Percentiles rank a stretch among this genome's conserved stretches.
Conservation (phyloP, 2,329 filamentous ascomycete species). For the Diaporthe sp. region DNA sequence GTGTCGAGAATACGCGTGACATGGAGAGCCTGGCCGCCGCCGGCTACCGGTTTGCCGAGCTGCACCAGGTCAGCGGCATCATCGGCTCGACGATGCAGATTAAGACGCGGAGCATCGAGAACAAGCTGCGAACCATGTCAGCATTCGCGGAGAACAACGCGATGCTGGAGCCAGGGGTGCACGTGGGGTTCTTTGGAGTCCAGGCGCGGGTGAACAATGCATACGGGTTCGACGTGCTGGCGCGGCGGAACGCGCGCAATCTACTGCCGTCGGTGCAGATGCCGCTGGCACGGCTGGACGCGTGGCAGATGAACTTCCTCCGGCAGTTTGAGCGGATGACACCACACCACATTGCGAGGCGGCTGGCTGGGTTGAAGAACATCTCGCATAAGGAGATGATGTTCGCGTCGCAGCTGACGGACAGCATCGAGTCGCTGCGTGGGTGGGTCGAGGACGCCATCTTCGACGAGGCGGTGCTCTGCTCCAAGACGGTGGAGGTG, state of each 20-base stretch:
- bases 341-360: slow-evolving; percentile 55
- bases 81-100: slow-evolving; percentile 84
- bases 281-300: slow-evolving; percentile 65
- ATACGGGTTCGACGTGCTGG: slow-evolving; percentile 75
- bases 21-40: slow-evolving; percentile 75
- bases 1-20: slow-evolving; percentile 70
- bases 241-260: slow-evolving; percentile 68
- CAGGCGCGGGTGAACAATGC: slow-evolving; percentile 62
- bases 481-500: slow-evolving; percentile 58
- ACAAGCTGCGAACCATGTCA: slow-evolving; percentile 75
- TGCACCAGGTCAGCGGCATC: slow-evolving; percentile 76
- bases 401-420: slow-evolving; percentile 62
- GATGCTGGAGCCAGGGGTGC: slow-evolving; percentile 66
- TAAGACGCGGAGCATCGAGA: slow-evolving; percentile 70
- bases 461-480: slow-evolving; percentile 62
- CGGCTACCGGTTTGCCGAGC: slow-evolving; percentile 83
- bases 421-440: slow-evolving; percentile 57
- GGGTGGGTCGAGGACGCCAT: slow-evolving; percentile 60
- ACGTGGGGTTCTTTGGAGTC: slow-evolving; percentile 71
- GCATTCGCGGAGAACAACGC: slow-evolving; percentile 64
- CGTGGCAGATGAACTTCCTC: slow-evolving; percentile 69
- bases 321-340: slow-evolving; percentile 62
- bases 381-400: slow-evolving; percentile 56
- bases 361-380: slow-evolving; percentile 54
- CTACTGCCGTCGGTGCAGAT: slow-evolving; percentile 73